phyloP scores from a whole-genome alignment of 2,329 filamentous ascomycete species.

The Zasmidium citrigriseum region DNA sequence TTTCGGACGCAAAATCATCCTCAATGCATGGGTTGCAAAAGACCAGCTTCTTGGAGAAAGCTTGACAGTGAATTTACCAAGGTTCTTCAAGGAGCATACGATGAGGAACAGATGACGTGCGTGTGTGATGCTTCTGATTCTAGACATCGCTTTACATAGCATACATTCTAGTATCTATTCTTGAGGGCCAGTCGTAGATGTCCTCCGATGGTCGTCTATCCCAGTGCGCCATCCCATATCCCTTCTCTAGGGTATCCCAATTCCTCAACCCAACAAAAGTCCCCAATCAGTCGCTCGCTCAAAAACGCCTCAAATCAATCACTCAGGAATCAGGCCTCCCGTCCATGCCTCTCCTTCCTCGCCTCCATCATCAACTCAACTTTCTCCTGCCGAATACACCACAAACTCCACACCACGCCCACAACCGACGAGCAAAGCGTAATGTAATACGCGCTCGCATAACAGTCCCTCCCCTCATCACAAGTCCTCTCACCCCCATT shows the following conservation, averaged over 20 bases:
- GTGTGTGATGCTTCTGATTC: too few relatives aligned
- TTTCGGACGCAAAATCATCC: too few relatives aligned
- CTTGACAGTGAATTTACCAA: too few relatives aligned
- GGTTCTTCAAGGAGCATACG: too few relatives aligned
- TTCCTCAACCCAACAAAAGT: background rate
- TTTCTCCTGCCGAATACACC: slow-evolving; percentile 57
- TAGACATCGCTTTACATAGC: too few relatives aligned
- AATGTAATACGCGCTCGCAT: slow-evolving; percentile 75
- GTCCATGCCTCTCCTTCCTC: slow-evolving; percentile 14
- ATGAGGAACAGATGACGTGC: too few relatives aligned
- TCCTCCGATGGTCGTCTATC: background rate
- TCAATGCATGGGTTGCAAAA: too few relatives aligned
- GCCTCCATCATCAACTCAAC: slow-evolving; percentile 24
- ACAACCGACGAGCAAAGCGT: slow-evolving; percentile 72
- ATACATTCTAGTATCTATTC: too few relatives aligned
- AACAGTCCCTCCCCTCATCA: slow-evolving; percentile 76
- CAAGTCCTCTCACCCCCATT: slow-evolving; percentile 63
- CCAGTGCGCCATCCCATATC: background rate
- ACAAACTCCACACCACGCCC: slow-evolving; percentile 70
- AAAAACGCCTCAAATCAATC: background rate
- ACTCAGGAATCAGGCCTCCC: slow-evolving; percentile 16
- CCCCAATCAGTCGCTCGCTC: background rate
- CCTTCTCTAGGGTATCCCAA: background rate
- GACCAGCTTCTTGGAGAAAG: too few relatives aligned
- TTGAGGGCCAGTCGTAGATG: too few relatives aligned